Percentiles rank a stretch among this genome's conserved stretches.
Evolutionary conservation across 768 basidiomycete species (phyloP).

Genomic region (Phlebiopsis flavidoalba): DNA sequence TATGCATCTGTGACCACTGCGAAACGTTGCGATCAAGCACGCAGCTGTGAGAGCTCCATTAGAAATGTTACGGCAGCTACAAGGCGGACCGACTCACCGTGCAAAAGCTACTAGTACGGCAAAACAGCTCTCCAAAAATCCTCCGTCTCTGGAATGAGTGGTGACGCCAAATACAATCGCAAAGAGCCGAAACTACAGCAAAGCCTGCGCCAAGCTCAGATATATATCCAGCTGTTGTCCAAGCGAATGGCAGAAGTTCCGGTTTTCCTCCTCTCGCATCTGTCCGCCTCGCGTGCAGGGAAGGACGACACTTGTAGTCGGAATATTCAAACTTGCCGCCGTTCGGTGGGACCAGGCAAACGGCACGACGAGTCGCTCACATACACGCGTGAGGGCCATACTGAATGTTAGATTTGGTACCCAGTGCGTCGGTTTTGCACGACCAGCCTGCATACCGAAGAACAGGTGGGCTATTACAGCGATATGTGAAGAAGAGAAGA

Average conservation of each 20-base stretch:
- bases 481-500: constrained; percentile 11
- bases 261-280: constrained; percentile 49
- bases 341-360: constrained; percentile 41
- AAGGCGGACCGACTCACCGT: constrained; percentile 37
- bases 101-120: constrained; percentile 58
- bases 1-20: constrained; percentile 60
- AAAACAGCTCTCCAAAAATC: constrained; percentile 72
- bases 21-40: constrained; percentile 59
- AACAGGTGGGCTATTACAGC: constrained; percentile 3
- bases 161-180: constrained; percentile 65
- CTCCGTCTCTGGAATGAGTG: constrained; percentile 70
- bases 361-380: constrained; percentile 45
- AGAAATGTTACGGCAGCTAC: not conserved
- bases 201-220: constrained; percentile 64
- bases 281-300: constrained; percentile 46
- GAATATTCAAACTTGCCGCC: constrained; percentile 44
- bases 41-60: constrained; percentile 32
- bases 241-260: constrained; percentile 56
- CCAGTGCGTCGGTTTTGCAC: constrained; percentile 37
- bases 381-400: constrained; percentile 59
- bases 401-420: constrained; percentile 41
- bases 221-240: constrained; percentile 67
- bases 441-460: constrained; percentile 29
- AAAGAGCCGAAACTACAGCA: constrained; percentile 48
- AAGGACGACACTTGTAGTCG: constrained; percentile 61